These are phyloP conservation scores for Amoebophrya sp. DNA, from an alignment of 169 alveolate species.

Conservation along the genomic window DNA sequence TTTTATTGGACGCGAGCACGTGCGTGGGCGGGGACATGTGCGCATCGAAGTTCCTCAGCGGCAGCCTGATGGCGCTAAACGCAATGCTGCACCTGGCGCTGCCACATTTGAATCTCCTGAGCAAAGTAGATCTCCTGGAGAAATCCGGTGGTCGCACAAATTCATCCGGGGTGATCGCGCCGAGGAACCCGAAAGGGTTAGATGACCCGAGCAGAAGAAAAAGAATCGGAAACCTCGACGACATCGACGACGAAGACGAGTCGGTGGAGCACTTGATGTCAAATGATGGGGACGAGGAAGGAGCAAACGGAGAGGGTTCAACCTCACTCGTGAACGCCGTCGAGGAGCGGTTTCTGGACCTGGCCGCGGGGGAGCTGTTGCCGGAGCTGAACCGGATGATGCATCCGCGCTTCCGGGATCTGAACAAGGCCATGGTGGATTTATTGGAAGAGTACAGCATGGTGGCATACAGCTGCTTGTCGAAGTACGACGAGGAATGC, in stretches of 20 bases:
- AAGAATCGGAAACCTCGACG: not conserved
- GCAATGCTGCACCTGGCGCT: slow-evolving; percentile 71
- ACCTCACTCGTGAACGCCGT: no score
- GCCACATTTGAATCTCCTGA: slow-evolving; percentile 68
- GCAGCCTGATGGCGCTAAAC: slow-evolving; percentile 60
- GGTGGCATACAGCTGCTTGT: not conserved
- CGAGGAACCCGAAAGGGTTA: no score
- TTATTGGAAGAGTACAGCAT: not conserved
- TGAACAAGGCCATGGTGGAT: not conserved
- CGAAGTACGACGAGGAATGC: not conserved
- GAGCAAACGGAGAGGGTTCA: no score
- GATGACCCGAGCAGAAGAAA: not conserved
- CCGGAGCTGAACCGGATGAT: not conserved
- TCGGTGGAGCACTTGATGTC: not conserved
- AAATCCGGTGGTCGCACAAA: slow-evolving; percentile 19
- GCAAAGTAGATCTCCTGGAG: slow-evolving; percentile 74
- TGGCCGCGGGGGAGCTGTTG: not conserved
- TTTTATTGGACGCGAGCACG: slow-evolving; percentile 61
- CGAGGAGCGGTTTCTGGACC: no score
- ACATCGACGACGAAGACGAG: not conserved
- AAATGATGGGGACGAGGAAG: not conserved
- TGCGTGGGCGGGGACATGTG: slow-evolving; percentile 51
- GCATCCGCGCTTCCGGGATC: not conserved
- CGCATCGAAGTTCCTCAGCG: slow-evolving; percentile 59
- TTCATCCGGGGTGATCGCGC: no score